Base-by-base conservation (phyloP, 352 stramenopile species). In the Phytophthora palmivora region DNA sequence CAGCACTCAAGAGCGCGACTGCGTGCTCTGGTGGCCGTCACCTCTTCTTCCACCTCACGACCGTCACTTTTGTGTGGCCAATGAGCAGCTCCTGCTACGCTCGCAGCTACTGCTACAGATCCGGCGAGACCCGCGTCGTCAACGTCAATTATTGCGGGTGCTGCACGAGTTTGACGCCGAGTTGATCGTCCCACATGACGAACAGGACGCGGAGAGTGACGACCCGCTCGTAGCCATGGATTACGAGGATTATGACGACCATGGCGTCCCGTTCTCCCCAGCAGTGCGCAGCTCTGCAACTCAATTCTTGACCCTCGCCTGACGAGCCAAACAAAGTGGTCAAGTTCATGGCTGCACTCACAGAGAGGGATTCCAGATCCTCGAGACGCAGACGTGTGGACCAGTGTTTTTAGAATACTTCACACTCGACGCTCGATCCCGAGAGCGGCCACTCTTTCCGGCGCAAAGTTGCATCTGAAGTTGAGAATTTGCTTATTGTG, bases 11-110 rank as follows among this genome's bases (percentile, higher is more conserved):
- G 59, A 84, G 78, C n/a, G 34, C 75, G 82, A 0, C 76, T 91
- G 21, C 67, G 75, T 1, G 68, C 82, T 19, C 76, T 93, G 2
- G 84, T 93, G 43, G 79, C 68, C 48, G 70, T 93, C 43, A 90
- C 84, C 12, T n/a, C n/a, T 93, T 93, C 56, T 90, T 91, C 72
- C 84, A 93, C 51, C 74, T 91, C 46, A 93, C 84, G 28, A 88
- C 76, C 18, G 72, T 85, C 66, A 63, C 16, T 86, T 84, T 24
- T 91, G 81, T 28, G 62, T 90, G 19, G 60, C 81, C 47, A 89
- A 84, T 67, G 73, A 88, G 24, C 78, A 90, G 45, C 63, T 88
- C 15, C 50, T 92, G 38, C 53, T 92, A 41, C 79, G 81, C 16
- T 88, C 79, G 0, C 84, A 92, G 54, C 43, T 83, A 15, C 63